Conservation (phyloP, 306 rosid species). For the Dryas octopetala region DNA sequence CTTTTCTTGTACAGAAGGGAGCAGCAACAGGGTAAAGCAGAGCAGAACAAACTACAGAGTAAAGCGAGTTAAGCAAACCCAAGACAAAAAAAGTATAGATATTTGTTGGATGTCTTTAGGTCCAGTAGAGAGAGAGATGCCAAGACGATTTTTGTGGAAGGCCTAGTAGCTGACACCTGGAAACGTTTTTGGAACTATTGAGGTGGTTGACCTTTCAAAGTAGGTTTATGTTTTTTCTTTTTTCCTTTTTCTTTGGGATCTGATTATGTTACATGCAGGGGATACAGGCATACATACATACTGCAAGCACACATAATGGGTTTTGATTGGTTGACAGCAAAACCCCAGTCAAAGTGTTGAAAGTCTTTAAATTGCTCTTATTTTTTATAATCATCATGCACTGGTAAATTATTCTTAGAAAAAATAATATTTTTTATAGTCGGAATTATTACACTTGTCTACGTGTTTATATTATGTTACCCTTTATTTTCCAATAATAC, state of each 20-base stretch:
- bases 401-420: too few relatives aligned
- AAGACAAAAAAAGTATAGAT: conserved; percentile 16
- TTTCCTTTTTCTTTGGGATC: background rate
- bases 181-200: background rate
- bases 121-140: conserved; percentile 21
- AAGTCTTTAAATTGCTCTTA: too few relatives aligned
- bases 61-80: conserved; percentile 6
- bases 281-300: background rate
- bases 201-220: background rate
- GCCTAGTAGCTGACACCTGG: conserved; percentile 26
- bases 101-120: conserved; percentile 20
- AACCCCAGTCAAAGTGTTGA: background rate
- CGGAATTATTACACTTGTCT: too few relatives aligned
- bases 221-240: too few relatives aligned
- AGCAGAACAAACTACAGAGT: background rate
- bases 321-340: background rate
- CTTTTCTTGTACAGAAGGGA: conserved; percentile 14
- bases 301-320: background rate
- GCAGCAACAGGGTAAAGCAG: background rate
- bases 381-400: too few relatives aligned
- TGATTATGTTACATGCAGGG: background rate
- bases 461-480: too few relatives aligned
- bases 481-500: too few relatives aligned
- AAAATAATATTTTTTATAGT: too few relatives aligned
- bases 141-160: conserved; percentile 21